A percentile compares a stretch with the other conserved stretches of the same genome.
These are phyloP conservation scores for Stygiomarasmius scandens DNA, from an alignment of 1,284 basidiomycete species.

Conservation along the genomic window DNA sequence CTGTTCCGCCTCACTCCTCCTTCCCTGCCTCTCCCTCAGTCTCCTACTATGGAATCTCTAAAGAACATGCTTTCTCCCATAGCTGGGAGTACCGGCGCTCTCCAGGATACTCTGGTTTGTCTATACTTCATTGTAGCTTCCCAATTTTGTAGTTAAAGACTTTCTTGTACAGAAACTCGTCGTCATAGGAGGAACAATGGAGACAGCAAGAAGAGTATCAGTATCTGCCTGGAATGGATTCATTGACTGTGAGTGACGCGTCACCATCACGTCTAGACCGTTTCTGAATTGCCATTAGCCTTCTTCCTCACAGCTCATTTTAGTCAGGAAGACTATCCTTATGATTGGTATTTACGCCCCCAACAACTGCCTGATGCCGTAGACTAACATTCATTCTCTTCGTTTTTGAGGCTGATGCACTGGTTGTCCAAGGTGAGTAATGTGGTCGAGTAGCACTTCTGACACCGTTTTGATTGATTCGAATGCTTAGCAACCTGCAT, in stretches of 20 bases:
- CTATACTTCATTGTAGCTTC: constrained; percentile 5
- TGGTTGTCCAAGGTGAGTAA: constrained; percentile 73
- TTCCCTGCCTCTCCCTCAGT: constrained; percentile 25
- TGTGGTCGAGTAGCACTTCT: background rate
- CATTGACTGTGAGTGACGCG: constrained; percentile 68
- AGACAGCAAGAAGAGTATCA: constrained; percentile 72
- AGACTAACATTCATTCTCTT: constrained; percentile 16
- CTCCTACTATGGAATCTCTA: constrained; percentile 55
- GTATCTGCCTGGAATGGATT: constrained; percentile 86
- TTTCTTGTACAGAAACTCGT: constrained; percentile 62
- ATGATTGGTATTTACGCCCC: constrained; percentile 63
- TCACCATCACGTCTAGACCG: background rate
- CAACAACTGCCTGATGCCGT: constrained; percentile 5
- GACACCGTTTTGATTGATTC: constrained; percentile 14
- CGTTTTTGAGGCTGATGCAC: constrained; percentile 76
- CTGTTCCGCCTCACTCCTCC: constrained; percentile 29
- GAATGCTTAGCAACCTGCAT: constrained; percentile 71
- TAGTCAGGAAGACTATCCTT: constrained; percentile 82
- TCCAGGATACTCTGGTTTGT: constrained; percentile 66
- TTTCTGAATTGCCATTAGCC: constrained; percentile 43
- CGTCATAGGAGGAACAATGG: constrained; percentile 78
- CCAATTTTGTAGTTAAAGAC: background rate
- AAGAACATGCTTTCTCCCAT: constrained; percentile 65
- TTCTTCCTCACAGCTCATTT: constrained; percentile 88
- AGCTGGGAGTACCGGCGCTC: constrained; percentile 54